phyloP scores from a whole-genome alignment of 768 basidiomycete species.

The Favolaschia claudopus region DNA sequence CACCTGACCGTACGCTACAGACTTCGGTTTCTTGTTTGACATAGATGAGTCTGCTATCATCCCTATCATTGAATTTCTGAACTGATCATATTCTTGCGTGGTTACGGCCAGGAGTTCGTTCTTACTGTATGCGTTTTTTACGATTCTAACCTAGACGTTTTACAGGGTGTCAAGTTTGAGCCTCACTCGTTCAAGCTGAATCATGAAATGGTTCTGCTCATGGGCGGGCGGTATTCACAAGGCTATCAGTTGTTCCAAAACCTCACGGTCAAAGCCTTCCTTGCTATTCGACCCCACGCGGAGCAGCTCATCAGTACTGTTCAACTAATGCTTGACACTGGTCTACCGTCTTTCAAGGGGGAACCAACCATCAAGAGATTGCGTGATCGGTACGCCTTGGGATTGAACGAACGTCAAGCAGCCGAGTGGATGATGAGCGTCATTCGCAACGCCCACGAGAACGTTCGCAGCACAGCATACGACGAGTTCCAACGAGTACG shows the following conservation, averaged over 20 bases:
- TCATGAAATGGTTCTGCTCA: constrained; percentile 97
- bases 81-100: constrained; percentile 34
- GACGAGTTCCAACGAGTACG: constrained; percentile 94
- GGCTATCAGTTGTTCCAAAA: constrained; percentile 95
- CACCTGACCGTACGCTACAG: constrained; percentile 46
- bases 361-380: constrained; percentile 90
- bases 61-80: constrained; percentile 24
- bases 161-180: constrained; percentile 97
- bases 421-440: constrained; percentile 93
- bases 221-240: constrained; percentile 95
- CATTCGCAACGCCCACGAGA: constrained; percentile 94
- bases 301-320: constrained; percentile 90
- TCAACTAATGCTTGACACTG: constrained; percentile 94
- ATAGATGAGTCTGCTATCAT: constrained; percentile 80
- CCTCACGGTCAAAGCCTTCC: constrained; percentile 94
- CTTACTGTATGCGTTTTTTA: constrained; percentile 5
- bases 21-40: constrained; percentile 96
- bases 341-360: constrained; percentile 96
- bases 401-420: constrained; percentile 86
- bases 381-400: constrained; percentile 84
- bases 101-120: constrained; percentile 72
- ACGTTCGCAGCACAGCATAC: constrained; percentile 90
- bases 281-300: constrained; percentile 93
- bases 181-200: constrained; percentile 98
- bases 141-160: constrained; percentile 4